Evolutionary conservation across 169 alveolate genomes (phyloP).

Genomic region (Prorocentrum cordatum): DNA sequence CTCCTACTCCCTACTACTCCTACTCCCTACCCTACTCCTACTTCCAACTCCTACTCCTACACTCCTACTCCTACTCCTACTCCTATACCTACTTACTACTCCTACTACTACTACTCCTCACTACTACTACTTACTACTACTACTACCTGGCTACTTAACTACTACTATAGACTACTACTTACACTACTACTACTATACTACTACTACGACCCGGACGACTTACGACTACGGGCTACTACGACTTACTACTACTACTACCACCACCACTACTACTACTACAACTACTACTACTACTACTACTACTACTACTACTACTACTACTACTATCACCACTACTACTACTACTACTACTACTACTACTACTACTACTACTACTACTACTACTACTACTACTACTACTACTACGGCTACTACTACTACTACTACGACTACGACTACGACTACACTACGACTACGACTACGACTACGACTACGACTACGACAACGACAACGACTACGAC

Average conservation of each 20-base stretch:
- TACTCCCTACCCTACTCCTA: too few species aligned
- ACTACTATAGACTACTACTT: not conserved
- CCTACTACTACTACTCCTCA: not conserved
- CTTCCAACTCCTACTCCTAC: not conserved
- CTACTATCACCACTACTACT: not conserved
- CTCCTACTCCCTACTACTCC: too few species aligned
- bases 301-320: not conserved
- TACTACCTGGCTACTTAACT: not conserved
- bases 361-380: not conserved
- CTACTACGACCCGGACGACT: not conserved
- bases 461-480: not conserved
- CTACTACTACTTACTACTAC: not conserved
- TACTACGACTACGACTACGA: not conserved
- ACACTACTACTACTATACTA: not conserved
- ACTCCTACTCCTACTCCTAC: not conserved
- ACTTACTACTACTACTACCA: not conserved
- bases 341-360: not conserved
- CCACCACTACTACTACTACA: not conserved
- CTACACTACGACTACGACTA: not conserved
- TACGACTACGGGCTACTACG: not conserved
- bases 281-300: not conserved
- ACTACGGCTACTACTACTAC: not conserved
- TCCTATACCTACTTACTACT: not conserved
- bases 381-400: not conserved
- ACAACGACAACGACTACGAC: not conserved